Base-by-base conservation (phyloP, 768 basidiomycete genomes). In the Rhodosporidiobolus odoratus region DNA sequence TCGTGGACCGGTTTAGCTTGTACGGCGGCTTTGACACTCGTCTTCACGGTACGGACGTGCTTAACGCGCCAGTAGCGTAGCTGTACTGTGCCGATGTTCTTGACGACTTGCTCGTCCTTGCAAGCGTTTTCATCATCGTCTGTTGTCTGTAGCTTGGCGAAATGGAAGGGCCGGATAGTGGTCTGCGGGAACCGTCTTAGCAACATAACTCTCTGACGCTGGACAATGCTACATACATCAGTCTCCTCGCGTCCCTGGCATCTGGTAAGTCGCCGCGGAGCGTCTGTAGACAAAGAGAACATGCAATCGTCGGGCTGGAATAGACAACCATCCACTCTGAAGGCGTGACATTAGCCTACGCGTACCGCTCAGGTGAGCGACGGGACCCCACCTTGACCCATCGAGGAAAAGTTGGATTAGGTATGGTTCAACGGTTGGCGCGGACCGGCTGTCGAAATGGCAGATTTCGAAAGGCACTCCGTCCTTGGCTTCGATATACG, bases 401-500 rank as follows among this genome's bases (percentile, higher is more conserved):
- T n/a, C n/a, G n/a, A n/a, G 41, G 13, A 27, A 30, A 48, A 27
- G 25, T 19, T 38, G 15, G 8, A 25, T 32, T 8, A 35, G 35
- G 41, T 60, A n/a, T 17, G 23, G 34, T 25, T 37, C 16, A 4
- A 4, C 57, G 15, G 10, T 27, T 1, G 3, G 4, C 43, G 53
- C 7, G 21, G 7, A 50, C 15, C 59, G 23, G 13, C 8, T 1
- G 27, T 27, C 40, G 45, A 5, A 2, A 15, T 35, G 4, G 27
- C 2, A 3, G 3, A 58, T 47, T 30, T n/a, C 13, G 48, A 53
- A 66, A n/a, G 50, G n/a, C 37, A 37, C n/a, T 27, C 58, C 58
- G 23, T 66, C 58, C 35, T 40, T 13, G 37, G 65, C 65, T 19
- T 66, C 66, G 54, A 60, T 45, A 35, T 59, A 66, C 45, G 34